Base-by-base conservation (phyloP, 805 yeast genomes). In the Saturnispora saitoi region DNA sequence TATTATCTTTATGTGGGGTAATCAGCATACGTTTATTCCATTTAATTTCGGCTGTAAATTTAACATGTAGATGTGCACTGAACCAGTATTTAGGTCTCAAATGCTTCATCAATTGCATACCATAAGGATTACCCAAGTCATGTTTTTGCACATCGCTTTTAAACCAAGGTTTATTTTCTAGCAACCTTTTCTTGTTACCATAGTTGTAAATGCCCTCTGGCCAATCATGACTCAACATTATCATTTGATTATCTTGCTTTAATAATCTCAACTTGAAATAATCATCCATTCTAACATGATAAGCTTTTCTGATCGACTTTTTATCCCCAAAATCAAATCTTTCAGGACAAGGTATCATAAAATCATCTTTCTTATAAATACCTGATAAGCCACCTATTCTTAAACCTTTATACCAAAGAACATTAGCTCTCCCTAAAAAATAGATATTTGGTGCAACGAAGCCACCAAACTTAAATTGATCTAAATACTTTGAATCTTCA, bases 211-310 rank as follows among this genome's bases (percentile, higher is more conserved):
- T 80, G 3, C 85, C 86, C 37, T 72, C 80, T 0, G 99, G 99
- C 99, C 99, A 93, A 68, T 93, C 99, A 64, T 93, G 99, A 30
- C 86, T 77, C 47, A 91, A 51, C 61, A 83, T 71, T 1, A 89
- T 61, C 55, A 86, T 85, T 15, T 53, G 47, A 32, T 58, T 58
- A 12, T 54, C 53, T 30, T 42, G 48, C 50, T 58, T 43, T 50
- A 75, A 56, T 56, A 75, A 54, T 55, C 70, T 65, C 55, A 87
- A 65, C 52, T 83, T 84, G 32, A 79, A 53, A 48, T 76, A 77
- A 49, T 83, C 84, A 47, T 72, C 71, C 42, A 84, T 76, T 32
- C 90, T 76, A 45, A 82, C 79, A 64, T 93, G 96, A 64, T 86
- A 86, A 0, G 79, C 73, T 12, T 88, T 76, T 47, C 85, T 64